Evolutionary conservation across 2,329 filamentous ascomycete species (phyloP).

Genomic region (Lachnellula subtilissima): DNA sequence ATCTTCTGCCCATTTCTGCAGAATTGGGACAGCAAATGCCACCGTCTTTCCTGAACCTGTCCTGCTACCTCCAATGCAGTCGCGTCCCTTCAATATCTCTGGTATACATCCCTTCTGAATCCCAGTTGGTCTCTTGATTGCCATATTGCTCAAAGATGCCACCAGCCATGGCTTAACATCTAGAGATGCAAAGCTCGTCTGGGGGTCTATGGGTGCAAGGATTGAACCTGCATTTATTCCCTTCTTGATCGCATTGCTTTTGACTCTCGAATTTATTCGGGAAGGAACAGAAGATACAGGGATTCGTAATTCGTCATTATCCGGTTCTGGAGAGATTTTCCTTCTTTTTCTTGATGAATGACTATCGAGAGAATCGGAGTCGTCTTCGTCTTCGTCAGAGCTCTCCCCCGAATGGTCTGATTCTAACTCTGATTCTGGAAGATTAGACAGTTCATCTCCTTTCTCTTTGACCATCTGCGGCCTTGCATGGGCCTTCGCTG

Average conservation of each 20-base stretch:
- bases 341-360: slow-evolving; percentile 29
- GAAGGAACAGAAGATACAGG: slow-evolving; percentile 25
- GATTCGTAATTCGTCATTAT: slow-evolving; percentile 14
- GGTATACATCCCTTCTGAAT: slow-evolving; percentile 94
- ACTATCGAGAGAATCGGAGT: slow-evolving; percentile 31
- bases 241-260: not conserved
- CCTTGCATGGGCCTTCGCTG: slow-evolving; percentile 8
- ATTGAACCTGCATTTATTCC: slow-evolving; percentile 28
- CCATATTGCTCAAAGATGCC: slow-evolving; percentile 68
- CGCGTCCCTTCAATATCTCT: slow-evolving; percentile 81
- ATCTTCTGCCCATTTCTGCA: slow-evolving; percentile 91
- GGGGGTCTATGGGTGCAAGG: slow-evolving; percentile 49
- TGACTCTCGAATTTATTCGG: slow-evolving; percentile 23
- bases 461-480: slow-evolving; percentile 3
- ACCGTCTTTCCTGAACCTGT: slow-evolving; percentile 98
- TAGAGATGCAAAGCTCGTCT: slow-evolving; percentile 66
- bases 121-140: slow-evolving; percentile 81
- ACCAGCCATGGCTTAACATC: slow-evolving; percentile 83
- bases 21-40: slow-evolving; percentile 88
- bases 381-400: slow-evolving; percentile 17
- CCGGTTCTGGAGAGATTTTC: slow-evolving; percentile 19
- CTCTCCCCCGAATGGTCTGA: slow-evolving; percentile 3
- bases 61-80: slow-evolving; percentile 90
- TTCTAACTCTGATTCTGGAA: slow-evolving; percentile 4
- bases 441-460: slow-evolving; percentile 9